Conservation (phyloP, 108 stramenopile species). For the Skeletonema marinoi region DNA sequence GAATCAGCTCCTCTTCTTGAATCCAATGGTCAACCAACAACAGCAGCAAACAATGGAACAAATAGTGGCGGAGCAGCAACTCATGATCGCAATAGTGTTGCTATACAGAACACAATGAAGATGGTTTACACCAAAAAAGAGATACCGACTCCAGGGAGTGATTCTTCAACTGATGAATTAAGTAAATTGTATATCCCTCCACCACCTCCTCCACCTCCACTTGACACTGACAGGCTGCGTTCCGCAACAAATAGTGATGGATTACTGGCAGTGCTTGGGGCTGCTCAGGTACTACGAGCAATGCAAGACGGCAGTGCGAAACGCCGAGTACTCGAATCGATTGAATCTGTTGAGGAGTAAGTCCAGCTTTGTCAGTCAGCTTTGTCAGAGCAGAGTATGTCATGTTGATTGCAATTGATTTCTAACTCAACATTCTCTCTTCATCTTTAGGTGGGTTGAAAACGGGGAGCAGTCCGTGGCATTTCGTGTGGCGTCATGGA, state of each 20-base stretch:
- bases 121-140: background rate
- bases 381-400: background rate
- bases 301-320: constrained; percentile 87
- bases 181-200: constrained; percentile 27
- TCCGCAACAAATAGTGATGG: constrained; percentile 91
- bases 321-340: constrained; percentile 67
- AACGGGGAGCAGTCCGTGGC: constrained; percentile 86
- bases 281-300: constrained; percentile 80
- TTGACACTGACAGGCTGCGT: constrained; percentile 87
- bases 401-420: background rate
- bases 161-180: background rate
- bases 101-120: background rate
- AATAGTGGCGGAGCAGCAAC: background rate
- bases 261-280: constrained; percentile 81
- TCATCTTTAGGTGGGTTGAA: constrained; percentile 66
- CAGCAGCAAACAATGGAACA: background rate
- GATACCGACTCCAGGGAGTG: background rate
- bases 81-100: constrained; percentile 7
- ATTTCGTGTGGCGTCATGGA: constrained; percentile 89
- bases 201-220: constrained; percentile 86
- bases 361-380: constrained; percentile 9
- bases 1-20: constrained; percentile 23
- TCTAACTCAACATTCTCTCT: background rate
- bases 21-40: background rate
- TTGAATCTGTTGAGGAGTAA: constrained; percentile 82